phyloP scores from a whole-genome alignment of 192 early-diverging fungal species.

The Kappamyces sp. region DNA sequence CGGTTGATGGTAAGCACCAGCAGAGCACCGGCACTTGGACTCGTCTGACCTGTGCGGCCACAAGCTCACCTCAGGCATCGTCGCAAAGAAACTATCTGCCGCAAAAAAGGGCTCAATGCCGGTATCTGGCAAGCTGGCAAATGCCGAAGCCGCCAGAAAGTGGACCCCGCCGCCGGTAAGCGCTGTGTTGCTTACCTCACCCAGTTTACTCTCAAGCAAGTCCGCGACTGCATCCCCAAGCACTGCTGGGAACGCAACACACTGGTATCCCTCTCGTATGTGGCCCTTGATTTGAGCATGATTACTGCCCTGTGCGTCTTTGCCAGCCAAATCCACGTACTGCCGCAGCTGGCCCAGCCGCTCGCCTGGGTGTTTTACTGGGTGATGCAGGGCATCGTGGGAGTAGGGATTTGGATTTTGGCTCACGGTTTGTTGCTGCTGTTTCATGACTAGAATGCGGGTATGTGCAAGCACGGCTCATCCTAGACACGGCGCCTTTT shows the following conservation, averaged over 20 bases:
- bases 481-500: conserved; percentile 82
- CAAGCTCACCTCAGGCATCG: too few species aligned
- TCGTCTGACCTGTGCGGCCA: too few species aligned
- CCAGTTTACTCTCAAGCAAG: conserved; percentile 80
- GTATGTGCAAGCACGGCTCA: too few species aligned
- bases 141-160: not conserved
- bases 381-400: conserved; percentile 67
- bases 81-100: too few species aligned
- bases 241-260: conserved; percentile 89
- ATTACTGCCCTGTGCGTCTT: conserved; percentile 56
- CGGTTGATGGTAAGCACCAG: too few species aligned
- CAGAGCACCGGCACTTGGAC: too few species aligned
- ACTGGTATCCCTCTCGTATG: conserved; percentile 70
- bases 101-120: too few species aligned
- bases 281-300: conserved; percentile 68
- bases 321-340: conserved; percentile 48
- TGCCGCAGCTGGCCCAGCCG: conserved; percentile 15
- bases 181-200: too few species aligned
- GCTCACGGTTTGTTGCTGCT: conserved; percentile 19
- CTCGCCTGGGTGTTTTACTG: conserved; percentile 48
- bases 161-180: not conserved
- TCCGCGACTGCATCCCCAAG: conserved; percentile 81
- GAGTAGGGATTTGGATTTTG: conserved; percentile 73
- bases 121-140: too few species aligned
- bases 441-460: conserved; percentile 14